Percentiles rank a stretch among this genome's conserved stretches.
phyloP scores from a whole-genome alignment of 805 yeast species.

The Teunomyces tritomae region DNA sequence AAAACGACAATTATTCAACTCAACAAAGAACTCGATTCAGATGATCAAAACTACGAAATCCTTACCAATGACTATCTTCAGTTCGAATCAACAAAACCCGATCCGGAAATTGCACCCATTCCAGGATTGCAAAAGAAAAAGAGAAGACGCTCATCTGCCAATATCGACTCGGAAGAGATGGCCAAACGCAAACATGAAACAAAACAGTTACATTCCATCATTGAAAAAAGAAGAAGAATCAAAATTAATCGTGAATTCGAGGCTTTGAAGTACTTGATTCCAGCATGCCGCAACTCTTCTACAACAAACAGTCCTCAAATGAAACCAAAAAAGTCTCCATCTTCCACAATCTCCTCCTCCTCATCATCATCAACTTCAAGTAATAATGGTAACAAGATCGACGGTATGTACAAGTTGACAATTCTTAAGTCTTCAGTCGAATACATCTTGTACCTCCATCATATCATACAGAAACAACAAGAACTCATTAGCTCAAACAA shows the following conservation, averaged over 20 bases:
- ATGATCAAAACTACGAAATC: conserved; percentile 41
- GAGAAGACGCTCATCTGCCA: conserved; percentile 38
- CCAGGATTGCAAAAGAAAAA: conserved; percentile 21
- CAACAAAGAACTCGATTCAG: conserved; percentile 42
- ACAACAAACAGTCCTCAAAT: conserved; percentile 19
- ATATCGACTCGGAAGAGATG: conserved; percentile 39
- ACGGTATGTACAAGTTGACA: conserved; percentile 77
- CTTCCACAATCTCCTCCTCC: too few species aligned
- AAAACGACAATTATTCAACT: conserved; percentile 45
- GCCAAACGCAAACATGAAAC: conserved; percentile 42
- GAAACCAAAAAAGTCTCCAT: conserved; percentile 8
- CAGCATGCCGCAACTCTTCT: conserved; percentile 59
- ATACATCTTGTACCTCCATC: conserved; percentile 69
- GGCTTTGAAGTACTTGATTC: conserved; percentile 71
- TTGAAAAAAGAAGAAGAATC: conserved; percentile 74
- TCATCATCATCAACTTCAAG: neutral
- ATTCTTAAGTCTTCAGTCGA: conserved; percentile 82
- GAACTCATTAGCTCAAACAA: conserved; percentile 31
- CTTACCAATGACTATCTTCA: conserved; percentile 36
- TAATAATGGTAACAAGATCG: conserved; percentile 40
- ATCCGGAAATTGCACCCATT: neutral
- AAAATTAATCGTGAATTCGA: conserved; percentile 83
- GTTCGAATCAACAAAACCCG: conserved; percentile 4
- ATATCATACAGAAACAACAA: conserved; percentile 51
- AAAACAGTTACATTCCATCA: conserved; percentile 62